These are phyloP conservation scores for Sphaerostilbella broomeana DNA, from an alignment of 2,329 filamentous ascomycete species.

Conservation along the genomic window DNA sequence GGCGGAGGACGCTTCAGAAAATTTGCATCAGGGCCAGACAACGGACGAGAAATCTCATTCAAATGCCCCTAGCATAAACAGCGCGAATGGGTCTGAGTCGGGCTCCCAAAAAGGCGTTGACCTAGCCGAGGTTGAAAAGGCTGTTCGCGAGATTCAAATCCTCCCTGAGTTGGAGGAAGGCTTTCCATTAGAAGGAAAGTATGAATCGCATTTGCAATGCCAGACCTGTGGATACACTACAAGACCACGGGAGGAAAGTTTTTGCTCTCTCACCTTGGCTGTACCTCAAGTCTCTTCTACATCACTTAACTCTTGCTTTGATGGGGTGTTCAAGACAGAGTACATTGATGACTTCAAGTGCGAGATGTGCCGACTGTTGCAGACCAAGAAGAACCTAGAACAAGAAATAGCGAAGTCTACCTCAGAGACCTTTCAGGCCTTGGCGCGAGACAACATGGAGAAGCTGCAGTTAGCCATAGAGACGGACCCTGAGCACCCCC, in stretches of 20 bases:
- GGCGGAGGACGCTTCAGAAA: not conserved
- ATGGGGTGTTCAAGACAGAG: slow-evolving; percentile 89
- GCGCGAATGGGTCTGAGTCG: slow-evolving; percentile 13
- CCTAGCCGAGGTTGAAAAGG: slow-evolving; percentile 8
- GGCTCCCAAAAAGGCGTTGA: slow-evolving; percentile 6
- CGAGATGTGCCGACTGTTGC: slow-evolving; percentile 81
- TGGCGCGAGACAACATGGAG: slow-evolving; percentile 52
- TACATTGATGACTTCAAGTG: slow-evolving; percentile 97
- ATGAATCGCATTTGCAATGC: slow-evolving; percentile 94
- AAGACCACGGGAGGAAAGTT: slow-evolving; percentile 72
- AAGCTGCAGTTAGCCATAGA: slow-evolving; percentile 64
- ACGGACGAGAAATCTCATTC: slow-evolving; percentile 4
- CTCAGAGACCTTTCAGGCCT: slow-evolving; percentile 44
- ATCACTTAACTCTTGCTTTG: slow-evolving; percentile 80
- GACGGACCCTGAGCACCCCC: slow-evolving; percentile 73
- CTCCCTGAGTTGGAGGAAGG: slow-evolving; percentile 54
- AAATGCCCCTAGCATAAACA: not conserved
- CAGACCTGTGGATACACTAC: slow-evolving; percentile 85
- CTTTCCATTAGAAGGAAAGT: slow-evolving; percentile 85
- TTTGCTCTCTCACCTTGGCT: slow-evolving; percentile 86
- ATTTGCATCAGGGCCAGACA: slow-evolving; percentile 1
- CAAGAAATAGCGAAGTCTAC: slow-evolving; percentile 50
- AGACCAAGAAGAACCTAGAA: slow-evolving; percentile 62
- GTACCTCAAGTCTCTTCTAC: slow-evolving; percentile 80
- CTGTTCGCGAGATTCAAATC: slow-evolving; percentile 20